Evolutionary conservation across 108 stramenopile genomes (phyloP), one percentile per base, ranked within the genome.

Genomic region (Stephanodiscus triporus): DNA sequence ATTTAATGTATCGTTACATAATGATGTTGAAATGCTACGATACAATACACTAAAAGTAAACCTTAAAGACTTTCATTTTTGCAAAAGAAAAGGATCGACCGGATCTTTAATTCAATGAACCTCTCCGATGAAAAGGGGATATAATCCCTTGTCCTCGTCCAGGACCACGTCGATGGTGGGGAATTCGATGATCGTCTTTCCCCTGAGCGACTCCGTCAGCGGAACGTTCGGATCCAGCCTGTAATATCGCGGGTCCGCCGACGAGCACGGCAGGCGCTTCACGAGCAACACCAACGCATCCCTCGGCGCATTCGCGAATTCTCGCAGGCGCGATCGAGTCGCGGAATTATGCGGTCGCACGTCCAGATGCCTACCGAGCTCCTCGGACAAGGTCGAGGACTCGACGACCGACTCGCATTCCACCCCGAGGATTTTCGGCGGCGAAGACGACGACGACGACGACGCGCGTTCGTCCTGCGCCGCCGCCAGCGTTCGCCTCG

Each of bases 101-200:
- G n/a, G n/a, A n/a, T n/a, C n/a, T n/a, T 9, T 54, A 22, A 51
- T 59, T 72, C 30, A 60, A 32, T 17, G 9, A 47, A 80, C 24
- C 13, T 73, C 72, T 17, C 54, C 58, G 24, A 80, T 80, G n/a
- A 73, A 73, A 24, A 80, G 56, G 0, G 79, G 68, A 48, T 71
- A 82, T 9, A 11, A 22, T 9, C 30, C 76, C 47, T 27, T 67
- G 26, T 78, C 76, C 34, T 51, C 30, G 2, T 73, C 77, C 61
- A 78, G 14, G 8, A 81, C 75, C 14, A 86, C 76, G 34, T 92
- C 80, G 23, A 92, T 77, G 5, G 88, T 87, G 16, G 88, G 91
- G 69, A 80, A 86, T 63, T 92, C 91, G 50, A 92, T 85, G 5
- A 92, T 72, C 3, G 88, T 88, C 82, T 82, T 87, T 2, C 85